These are phyloP conservation scores for Volvox africanus DNA, from an alignment of 139 green algal genomes.

Conservation along the genomic window DNA sequence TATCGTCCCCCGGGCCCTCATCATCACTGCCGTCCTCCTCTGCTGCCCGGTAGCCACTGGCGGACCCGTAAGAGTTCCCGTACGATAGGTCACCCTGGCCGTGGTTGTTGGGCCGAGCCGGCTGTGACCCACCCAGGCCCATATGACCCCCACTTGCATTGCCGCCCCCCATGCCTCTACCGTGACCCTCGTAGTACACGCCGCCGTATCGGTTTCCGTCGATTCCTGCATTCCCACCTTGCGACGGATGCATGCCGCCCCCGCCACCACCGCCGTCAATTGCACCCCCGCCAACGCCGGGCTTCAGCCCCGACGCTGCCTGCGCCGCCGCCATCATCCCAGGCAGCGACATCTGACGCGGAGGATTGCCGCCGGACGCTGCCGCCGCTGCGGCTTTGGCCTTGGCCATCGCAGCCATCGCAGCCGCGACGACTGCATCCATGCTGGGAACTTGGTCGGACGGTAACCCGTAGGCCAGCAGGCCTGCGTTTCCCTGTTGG, in stretches of 20 bases:
- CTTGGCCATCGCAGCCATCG: not conserved
- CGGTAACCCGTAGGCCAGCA: not conserved
- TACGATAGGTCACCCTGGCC: not conserved
- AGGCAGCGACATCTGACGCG: not conserved
- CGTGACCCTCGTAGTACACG: not conserved
- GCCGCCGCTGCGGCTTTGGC: not conserved
- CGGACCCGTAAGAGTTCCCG: not conserved
- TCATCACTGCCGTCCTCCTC: not conserved
- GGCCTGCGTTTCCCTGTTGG: not conserved
- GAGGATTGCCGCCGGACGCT: not conserved
- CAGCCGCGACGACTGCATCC: not conserved
- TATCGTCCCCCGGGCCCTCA: not conserved
- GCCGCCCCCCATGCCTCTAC: not conserved
- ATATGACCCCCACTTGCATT: not conserved
- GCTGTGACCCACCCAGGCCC: not conserved
- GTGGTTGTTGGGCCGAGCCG: not conserved
- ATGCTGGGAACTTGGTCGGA: not conserved
- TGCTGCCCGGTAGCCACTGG: not conserved
- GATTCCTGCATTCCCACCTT: not conserved
- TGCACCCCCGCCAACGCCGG: not conserved
- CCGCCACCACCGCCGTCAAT: not conserved
- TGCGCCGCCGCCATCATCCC: not conserved
- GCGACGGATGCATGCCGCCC: not conserved
- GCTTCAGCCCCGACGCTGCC: not conserved
- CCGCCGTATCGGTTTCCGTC: not conserved